phyloP scores from a whole-genome alignment of 129 eudicot genomes.

The Lactuca sativa region DNA sequence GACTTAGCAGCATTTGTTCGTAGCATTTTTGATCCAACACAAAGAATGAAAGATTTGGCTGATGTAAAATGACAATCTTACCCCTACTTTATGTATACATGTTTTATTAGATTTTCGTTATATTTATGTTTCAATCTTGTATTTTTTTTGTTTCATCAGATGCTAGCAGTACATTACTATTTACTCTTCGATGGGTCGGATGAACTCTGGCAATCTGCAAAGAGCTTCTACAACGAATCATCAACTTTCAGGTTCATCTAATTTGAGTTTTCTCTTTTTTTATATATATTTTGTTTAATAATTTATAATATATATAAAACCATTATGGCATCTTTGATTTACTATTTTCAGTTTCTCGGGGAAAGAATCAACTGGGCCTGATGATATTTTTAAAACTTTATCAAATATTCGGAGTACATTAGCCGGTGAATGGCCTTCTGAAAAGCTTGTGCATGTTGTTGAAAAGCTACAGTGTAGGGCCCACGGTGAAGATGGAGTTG shows the following conservation, averaged over 20 bases:
- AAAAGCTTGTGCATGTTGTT: constrained; percentile 91
- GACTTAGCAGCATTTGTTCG: constrained; percentile 77
- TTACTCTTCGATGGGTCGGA: constrained; percentile 89
- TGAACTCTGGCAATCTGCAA: constrained; percentile 86
- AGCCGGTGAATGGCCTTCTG: constrained; percentile 96
- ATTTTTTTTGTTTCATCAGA: constrained; percentile 52
- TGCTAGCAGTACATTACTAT: constrained; percentile 96
- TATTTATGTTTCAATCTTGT: background rate
- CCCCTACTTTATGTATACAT: background rate
- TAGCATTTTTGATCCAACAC: constrained; percentile 86
- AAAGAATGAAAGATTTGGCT: constrained; percentile 90
- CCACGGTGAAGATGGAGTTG: constrained; percentile 82
- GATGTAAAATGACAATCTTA: constrained; percentile 61
- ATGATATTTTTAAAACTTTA: constrained; percentile 57
- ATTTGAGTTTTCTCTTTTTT: background rate
- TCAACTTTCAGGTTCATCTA: constrained; percentile 72
- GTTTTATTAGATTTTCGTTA: background rate
- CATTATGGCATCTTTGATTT: background rate
- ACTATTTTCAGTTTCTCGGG: constrained; percentile 65
- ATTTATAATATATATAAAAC: background rate
- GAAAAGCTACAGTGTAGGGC: constrained; percentile 93
- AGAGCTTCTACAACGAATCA: constrained; percentile 58
- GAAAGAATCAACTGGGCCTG: constrained; percentile 66
- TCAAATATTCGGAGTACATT: constrained; percentile 74
- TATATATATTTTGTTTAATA: too few relatives aligned